Conservation (phyloP, 495 filamentous ascomycete species). For the Daldinia concentrica region DNA sequence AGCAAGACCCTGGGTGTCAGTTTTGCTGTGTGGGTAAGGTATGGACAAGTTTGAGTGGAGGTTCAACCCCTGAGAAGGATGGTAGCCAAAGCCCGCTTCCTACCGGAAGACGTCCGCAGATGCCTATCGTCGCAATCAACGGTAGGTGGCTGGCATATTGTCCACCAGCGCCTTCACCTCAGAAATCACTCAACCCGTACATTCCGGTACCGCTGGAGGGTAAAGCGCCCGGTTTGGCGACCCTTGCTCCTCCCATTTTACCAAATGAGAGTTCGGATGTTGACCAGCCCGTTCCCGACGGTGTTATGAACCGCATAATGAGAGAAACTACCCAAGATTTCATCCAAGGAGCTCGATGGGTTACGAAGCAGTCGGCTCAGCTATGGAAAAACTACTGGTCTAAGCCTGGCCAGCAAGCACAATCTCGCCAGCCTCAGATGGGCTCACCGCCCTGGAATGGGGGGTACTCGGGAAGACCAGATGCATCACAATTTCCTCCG, state of each 20-base stretch:
- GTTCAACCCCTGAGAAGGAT: slow-evolving; percentile 57
- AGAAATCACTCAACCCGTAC: slow-evolving; percentile 71
- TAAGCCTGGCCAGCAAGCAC: slow-evolving; percentile 56
- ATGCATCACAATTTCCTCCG: slow-evolving; percentile 71
- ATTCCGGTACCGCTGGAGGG: slow-evolving; percentile 58
- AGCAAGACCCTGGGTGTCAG: slow-evolving; percentile 46
- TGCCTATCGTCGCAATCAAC: slow-evolving; percentile 76
- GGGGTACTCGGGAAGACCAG: slow-evolving; percentile 46
- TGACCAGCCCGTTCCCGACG: slow-evolving; percentile 81
- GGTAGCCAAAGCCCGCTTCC: slow-evolving; percentile 48
- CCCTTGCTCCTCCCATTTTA: slow-evolving; percentile 75
- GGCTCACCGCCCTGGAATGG: slow-evolving; percentile 55
- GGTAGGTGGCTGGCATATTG: slow-evolving; percentile 87
- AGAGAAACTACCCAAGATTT: slow-evolving; percentile 89
- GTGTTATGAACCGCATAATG: slow-evolving; percentile 83
- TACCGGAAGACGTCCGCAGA: slow-evolving; percentile 56
- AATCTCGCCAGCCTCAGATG: slow-evolving; percentile 50
- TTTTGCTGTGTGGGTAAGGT: slow-evolving; percentile 81
- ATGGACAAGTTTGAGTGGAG: slow-evolving; percentile 82
- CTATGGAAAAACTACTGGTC: slow-evolving; percentile 93
- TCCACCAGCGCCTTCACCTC: slow-evolving; percentile 75
- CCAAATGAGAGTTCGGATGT: slow-evolving; percentile 78
- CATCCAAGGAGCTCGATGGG: slow-evolving; percentile 87
- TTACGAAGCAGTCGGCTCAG: slow-evolving; percentile 84
- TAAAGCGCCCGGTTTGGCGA: slow-evolving; percentile 71